Conservation (phyloP, 2,329 filamentous ascomycete species). For the Aspergillus texensis region DNA sequence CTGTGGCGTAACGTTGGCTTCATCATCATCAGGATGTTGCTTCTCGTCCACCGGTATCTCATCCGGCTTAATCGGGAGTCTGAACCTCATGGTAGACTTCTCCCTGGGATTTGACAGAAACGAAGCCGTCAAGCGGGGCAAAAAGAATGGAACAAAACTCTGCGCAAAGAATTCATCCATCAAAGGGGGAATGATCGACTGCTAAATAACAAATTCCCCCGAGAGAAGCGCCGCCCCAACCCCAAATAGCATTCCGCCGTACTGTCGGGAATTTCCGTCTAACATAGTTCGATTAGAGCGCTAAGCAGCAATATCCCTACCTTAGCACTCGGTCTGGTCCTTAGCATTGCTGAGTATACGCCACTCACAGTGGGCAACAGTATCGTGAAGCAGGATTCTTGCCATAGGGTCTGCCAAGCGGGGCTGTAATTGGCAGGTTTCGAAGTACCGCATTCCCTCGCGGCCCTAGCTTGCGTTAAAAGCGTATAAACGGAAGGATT, state of each 20-base stretch:
- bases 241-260: neutral
- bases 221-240: neutral
- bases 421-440: neutral
- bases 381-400: neutral
- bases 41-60: slow-evolving; percentile 9
- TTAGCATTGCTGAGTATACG: neutral
- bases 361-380: neutral
- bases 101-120: neutral
- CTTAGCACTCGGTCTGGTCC: neutral
- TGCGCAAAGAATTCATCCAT: neutral
- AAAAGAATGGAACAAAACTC: neutral
- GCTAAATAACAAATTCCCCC: neutral
- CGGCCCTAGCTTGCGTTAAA: neutral
- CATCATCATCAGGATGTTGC: slow-evolving; percentile 1
- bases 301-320: neutral
- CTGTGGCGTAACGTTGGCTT: neutral
- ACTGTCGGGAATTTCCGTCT: neutral
- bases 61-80: slow-evolving; percentile 7
- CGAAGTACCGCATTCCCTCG: neutral
- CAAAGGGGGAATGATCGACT: neutral
- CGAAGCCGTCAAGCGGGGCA: neutral
- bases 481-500: neutral
- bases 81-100: neutral
- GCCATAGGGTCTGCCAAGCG: neutral
- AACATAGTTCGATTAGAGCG: neutral